Conservation (phyloP, 2,329 filamentous ascomycete species). For the Dryadomyces quercus-mongolicae region DNA sequence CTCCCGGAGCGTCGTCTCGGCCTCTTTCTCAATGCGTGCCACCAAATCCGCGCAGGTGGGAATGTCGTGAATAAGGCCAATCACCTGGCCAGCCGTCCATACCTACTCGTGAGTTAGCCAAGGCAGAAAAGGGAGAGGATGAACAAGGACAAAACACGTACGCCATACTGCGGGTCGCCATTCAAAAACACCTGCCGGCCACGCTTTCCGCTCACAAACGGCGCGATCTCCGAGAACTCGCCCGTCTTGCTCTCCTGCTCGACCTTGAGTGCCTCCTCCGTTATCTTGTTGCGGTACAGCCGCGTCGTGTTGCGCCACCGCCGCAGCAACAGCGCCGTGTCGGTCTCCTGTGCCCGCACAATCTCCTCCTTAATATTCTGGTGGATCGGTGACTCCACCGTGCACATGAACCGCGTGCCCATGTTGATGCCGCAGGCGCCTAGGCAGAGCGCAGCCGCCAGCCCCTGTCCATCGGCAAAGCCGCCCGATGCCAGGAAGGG, state of each 20-base stretch:
- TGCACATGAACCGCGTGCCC: conserved; percentile 97
- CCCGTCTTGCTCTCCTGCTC: conserved; percentile 74
- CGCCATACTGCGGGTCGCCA: conserved; percentile 81
- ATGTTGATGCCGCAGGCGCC: conserved; percentile 96
- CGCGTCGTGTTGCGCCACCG: conserved; percentile 89
- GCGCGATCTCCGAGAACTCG: conserved; percentile 81
- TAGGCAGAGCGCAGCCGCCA: conserved; percentile 80
- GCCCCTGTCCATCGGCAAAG: conserved; percentile 86
- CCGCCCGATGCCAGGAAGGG: conserved; percentile 95
- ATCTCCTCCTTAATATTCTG: conserved; percentile 89
- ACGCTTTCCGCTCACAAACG: conserved; percentile 78
- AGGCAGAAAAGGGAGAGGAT: conserved; percentile 3
- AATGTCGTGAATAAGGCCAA: conserved; percentile 76
- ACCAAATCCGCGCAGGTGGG: conserved; percentile 61
- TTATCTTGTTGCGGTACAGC: conserved; percentile 83
- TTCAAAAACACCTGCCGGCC: conserved; percentile 86
- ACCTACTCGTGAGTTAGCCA: conserved; percentile 41
- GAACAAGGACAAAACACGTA: conserved; percentile 33
- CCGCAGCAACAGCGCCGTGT: conserved; percentile 78
- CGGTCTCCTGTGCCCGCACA: conserved; percentile 75
- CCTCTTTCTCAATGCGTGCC: conserved; percentile 65
- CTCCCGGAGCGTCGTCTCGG: conserved; percentile 51
- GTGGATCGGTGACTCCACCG: conserved; percentile 85
- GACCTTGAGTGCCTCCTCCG: conserved; percentile 65
- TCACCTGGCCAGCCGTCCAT: conserved; percentile 95